Percentiles rank a stretch among this genome's conserved stretches.
These are phyloP conservation scores for Fraxinus velutina DNA, from an alignment of 305 asterid genomes.

Conservation along the genomic window DNA sequence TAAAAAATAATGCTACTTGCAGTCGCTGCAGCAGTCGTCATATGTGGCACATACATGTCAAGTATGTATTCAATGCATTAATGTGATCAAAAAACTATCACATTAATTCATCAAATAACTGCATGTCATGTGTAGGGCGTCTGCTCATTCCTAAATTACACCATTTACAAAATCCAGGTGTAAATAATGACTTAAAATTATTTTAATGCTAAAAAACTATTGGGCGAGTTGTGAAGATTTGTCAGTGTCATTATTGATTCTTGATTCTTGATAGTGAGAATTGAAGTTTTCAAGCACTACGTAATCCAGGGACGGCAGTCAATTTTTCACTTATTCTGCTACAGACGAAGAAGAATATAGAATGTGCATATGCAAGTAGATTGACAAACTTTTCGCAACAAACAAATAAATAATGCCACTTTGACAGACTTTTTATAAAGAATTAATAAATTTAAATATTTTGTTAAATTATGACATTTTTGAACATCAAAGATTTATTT, in stretches of 20 bases:
- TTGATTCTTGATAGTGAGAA: background rate
- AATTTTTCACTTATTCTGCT: background rate
- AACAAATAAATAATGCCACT: background rate
- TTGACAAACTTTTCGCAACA: background rate
- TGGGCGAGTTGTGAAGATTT: background rate
- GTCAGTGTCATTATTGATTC: background rate
- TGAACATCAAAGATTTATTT: background rate
- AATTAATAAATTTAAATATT: too few relatives aligned
- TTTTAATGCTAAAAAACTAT: background rate
- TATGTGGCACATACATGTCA: too few relatives aligned
- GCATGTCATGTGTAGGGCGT: too few relatives aligned
- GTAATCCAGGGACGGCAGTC: background rate
- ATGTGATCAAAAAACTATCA: too few relatives aligned
- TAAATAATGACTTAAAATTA: background rate
- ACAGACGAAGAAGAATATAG: background rate
- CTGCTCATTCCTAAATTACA: too few relatives aligned
- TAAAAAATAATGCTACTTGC: too few relatives aligned
- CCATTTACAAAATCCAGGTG: background rate
- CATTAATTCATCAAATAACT: too few relatives aligned
- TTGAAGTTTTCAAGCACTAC: background rate
- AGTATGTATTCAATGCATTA: too few relatives aligned
- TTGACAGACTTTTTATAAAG: background rate
- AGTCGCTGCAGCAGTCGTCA: too few relatives aligned
- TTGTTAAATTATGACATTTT: background rate
- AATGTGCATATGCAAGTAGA: background rate